A percentile compares a stretch with the other conserved stretches of the same genome.
These are phyloP conservation scores for Fusarium coffeatum DNA, from an alignment of 2,329 filamentous ascomycete species.

Conservation along the genomic window DNA sequence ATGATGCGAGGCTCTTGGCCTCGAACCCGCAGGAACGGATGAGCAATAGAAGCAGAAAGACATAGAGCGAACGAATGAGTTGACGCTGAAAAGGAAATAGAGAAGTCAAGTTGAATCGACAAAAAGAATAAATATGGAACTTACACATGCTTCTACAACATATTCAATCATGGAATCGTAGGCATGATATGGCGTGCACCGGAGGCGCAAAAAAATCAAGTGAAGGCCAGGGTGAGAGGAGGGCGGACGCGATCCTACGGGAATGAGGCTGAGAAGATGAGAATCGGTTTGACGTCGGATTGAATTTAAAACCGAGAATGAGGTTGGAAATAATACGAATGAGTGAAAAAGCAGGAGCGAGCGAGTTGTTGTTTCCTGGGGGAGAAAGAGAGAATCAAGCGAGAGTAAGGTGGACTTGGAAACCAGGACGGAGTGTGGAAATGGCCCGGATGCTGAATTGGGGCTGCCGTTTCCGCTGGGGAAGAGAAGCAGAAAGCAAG, in stretches of 20 bases:
- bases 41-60: constrained; percentile 11
- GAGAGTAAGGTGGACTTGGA: constrained; percentile 39
- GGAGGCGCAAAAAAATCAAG: constrained; percentile 44
- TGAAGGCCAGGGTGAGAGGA: constrained; percentile 34
- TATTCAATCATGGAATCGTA: constrained; percentile 51
- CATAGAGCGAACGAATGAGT: constrained; percentile 10
- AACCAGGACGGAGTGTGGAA: constrained; percentile 30
- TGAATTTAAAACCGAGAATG: neutral
- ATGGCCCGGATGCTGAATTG: constrained; percentile 33
- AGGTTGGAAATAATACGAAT: constrained; percentile 22
- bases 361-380: constrained; percentile 30
- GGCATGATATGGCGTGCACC: constrained; percentile 51
- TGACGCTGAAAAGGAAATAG: constrained; percentile 1
- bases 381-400: constrained; percentile 41
- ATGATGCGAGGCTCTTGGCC: constrained; percentile 46
- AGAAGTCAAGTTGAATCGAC: neutral
- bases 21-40: constrained; percentile 34
- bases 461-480: constrained; percentile 24
- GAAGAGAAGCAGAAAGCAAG: constrained; percentile 9
- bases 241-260: constrained; percentile 11
- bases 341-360: constrained; percentile 35
- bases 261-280: constrained; percentile 34
- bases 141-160: constrained; percentile 59
- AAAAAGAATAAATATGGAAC: constrained; percentile 36
- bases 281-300: neutral